A percentile compares a stretch with the other conserved stretches of the same genome.
Conservation (phyloP, 805 yeast species). For the Candida silvicultrix region DNA sequence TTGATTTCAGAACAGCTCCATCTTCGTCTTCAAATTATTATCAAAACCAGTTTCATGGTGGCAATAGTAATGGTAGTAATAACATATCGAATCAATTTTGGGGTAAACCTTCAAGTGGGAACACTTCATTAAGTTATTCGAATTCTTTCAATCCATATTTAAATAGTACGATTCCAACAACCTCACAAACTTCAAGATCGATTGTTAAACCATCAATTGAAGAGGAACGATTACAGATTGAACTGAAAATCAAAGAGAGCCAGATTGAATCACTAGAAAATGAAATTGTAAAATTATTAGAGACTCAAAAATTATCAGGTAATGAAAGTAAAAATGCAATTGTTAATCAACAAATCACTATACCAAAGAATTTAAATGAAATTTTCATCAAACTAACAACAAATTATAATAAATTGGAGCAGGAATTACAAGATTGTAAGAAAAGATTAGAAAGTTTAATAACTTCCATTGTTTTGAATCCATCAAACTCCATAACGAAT, state of each 20-base stretch:
- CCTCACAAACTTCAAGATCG: not conserved
- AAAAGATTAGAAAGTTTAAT: conserved; percentile 54
- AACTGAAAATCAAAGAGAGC: conserved; percentile 49
- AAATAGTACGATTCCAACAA: not conserved
- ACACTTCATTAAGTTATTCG: not conserved
- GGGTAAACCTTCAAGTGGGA: not conserved
- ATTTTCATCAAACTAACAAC: conserved; percentile 43
- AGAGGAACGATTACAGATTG: conserved; percentile 39
- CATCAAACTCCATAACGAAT: conserved; percentile 38
- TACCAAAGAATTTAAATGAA: conserved; percentile 39
- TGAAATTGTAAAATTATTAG: conserved; percentile 35
- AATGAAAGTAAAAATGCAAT: not conserved
- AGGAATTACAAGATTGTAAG: conserved; percentile 58
- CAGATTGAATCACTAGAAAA: conserved; percentile 39
- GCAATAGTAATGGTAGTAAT: not conserved
- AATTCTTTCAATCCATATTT: not conserved
- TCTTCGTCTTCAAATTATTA: conserved; percentile 4
- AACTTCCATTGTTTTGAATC: conserved; percentile 48
- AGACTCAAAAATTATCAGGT: conserved; percentile 9
- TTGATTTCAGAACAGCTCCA: conserved; percentile 11
- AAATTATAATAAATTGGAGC: conserved; percentile 37
- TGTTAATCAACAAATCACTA: conserved; percentile 16
- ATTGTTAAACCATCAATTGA: too few species aligned
- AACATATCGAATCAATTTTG: conserved; percentile 1
- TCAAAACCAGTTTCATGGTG: conserved; percentile 2